Conservation (phyloP, 2,329 filamentous ascomycete genomes). For the Nemania sp. region DNA sequence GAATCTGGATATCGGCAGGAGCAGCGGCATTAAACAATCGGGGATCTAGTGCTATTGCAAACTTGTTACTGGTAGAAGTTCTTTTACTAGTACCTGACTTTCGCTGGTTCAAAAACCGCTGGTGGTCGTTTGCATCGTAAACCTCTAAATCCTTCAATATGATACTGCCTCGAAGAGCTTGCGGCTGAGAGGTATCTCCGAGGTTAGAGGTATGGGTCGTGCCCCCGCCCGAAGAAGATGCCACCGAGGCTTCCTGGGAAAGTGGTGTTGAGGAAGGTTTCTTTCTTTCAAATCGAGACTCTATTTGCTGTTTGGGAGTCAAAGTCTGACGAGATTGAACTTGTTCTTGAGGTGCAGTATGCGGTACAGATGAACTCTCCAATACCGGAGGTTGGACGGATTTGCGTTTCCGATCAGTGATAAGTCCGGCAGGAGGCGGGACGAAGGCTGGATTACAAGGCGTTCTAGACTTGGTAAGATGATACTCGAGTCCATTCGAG, state of each 20-base stretch:
- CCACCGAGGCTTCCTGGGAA: not conserved
- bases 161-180: slow-evolving; percentile 35
- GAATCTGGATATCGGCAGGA: not conserved
- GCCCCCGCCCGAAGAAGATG: not conserved
- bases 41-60: not conserved
- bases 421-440: slow-evolving; percentile 44
- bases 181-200: slow-evolving; percentile 2
- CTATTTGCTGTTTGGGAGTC: slow-evolving; percentile 32
- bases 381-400: slow-evolving; percentile 21
- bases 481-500: slow-evolving; percentile 68
- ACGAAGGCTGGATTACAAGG: slow-evolving; percentile 64
- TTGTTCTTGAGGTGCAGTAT: slow-evolving; percentile 16
- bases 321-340: slow-evolving; percentile 9
- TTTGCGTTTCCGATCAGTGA: slow-evolving; percentile 36
- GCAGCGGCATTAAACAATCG: not conserved
- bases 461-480: slow-evolving; percentile 66
- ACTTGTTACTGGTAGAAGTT: not conserved
- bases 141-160: slow-evolving; percentile 44
- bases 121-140: slow-evolving; percentile 42
- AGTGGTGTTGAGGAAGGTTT: not conserved
- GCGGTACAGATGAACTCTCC: slow-evolving; percentile 9
- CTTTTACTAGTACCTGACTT: not conserved
- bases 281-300: slow-evolving; percentile 24
- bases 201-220: not conserved
- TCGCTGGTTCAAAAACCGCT: slow-evolving; percentile 21